Evolutionary conservation across 2,329 filamentous ascomycete genomes (phyloP).

Genomic region (Claviceps maximensis): DNA sequence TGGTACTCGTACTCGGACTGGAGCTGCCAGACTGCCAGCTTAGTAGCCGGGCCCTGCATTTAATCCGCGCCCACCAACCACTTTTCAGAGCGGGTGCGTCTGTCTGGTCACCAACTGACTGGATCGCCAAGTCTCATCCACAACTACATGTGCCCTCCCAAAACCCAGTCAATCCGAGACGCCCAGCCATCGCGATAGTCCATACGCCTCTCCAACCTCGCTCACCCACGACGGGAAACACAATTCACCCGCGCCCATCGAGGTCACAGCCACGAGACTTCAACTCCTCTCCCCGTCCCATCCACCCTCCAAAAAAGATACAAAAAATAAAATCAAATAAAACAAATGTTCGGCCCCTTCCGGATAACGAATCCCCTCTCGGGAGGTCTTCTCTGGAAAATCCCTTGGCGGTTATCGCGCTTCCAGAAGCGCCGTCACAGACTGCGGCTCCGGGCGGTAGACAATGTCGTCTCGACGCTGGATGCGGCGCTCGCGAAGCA

Average conservation of each 20-base stretch:
- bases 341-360: constrained; percentile 68
- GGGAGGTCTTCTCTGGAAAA: constrained; percentile 88
- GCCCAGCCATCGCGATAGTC: no score
- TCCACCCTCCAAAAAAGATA: not conserved
- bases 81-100: not conserved
- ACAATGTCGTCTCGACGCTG: constrained; percentile 73
- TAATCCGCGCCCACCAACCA: not conserved
- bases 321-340: constrained; percentile 11
- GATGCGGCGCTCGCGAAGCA: constrained; percentile 64
- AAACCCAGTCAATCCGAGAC: no score
- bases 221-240: not conserved
- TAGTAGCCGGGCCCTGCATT: not conserved
- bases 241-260: not conserved
- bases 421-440: constrained; percentile 85
- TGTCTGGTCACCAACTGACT: no score
- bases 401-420: constrained; percentile 84
- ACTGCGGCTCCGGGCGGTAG: constrained; percentile 69
- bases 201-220: not conserved
- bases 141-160: no score
- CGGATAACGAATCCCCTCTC: constrained; percentile 64
- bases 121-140: no score
- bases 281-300: not conserved
- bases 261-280: not conserved
- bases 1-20: no score
- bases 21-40: no score